Evolutionary conservation across 2,329 filamentous ascomycete species (phyloP).

Genomic region (Ophiostoma sp.): DNA sequence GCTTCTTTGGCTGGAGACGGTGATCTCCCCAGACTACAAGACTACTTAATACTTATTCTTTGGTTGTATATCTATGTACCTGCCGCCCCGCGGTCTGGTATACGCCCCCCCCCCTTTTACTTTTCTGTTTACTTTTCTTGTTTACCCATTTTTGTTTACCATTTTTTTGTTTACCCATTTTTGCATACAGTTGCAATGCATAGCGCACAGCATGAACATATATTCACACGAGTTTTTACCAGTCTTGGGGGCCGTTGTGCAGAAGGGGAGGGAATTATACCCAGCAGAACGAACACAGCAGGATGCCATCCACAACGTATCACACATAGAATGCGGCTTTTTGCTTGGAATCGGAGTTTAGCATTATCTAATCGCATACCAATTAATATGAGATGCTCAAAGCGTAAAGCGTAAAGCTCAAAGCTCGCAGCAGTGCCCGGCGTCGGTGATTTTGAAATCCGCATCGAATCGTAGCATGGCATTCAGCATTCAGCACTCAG

Average conservation of each 20-base stretch:
- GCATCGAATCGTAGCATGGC: too few relatives aligned
- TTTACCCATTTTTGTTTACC: neutral
- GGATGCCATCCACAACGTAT: neutral
- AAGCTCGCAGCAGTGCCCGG: too few relatives aligned
- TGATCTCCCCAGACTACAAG: neutral
- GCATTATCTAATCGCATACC: neutral
- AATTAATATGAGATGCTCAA: neutral
- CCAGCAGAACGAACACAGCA: conserved; percentile 13
- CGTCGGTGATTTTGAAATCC: too few relatives aligned
- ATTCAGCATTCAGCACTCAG: too few relatives aligned
- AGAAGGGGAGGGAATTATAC: conserved; percentile 5
- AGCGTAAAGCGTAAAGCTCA: too few relatives aligned
- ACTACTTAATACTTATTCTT: neutral
- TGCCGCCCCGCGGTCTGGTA: too few relatives aligned
- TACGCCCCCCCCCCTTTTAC: neutral
- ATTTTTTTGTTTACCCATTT: neutral
- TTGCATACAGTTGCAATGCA: neutral
- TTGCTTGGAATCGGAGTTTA: neutral
- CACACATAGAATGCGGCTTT: neutral
- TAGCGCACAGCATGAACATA: neutral
- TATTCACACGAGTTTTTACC: neutral
- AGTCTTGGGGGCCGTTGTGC: neutral
- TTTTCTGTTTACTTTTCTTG: neutral
- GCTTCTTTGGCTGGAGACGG: conserved; percentile 15
- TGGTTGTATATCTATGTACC: neutral